Conservation (phyloP, 192 early-diverging fungal species). For the Coemansia erecta region DNA sequence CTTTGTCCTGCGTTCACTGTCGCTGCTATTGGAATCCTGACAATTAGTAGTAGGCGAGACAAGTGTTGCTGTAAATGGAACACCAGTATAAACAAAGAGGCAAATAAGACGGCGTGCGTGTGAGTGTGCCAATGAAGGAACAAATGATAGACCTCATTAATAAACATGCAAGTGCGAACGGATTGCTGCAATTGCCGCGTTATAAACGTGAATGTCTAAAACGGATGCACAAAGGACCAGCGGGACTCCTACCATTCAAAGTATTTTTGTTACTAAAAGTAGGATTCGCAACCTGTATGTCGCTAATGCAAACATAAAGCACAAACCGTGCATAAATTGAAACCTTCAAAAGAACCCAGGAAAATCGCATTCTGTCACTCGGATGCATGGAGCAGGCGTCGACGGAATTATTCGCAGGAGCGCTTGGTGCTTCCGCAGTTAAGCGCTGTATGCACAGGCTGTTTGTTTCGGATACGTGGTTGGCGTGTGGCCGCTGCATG, state of each 20-base stretch:
- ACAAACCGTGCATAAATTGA: conserved; percentile 9
- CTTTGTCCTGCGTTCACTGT: no score
- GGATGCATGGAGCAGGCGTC: conserved; percentile 3
- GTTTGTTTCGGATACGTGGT: background rate
- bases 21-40: no score
- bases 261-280: background rate
- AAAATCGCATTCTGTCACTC: conserved; percentile 4
- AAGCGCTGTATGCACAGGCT: conserved; percentile 4
- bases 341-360: conserved; percentile 2
- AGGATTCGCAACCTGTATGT: no score
- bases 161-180: background rate
- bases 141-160: background rate
- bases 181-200: background rate
- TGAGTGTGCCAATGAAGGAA: background rate
- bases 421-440: background rate
- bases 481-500: background rate
- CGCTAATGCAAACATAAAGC: conserved; percentile 1
- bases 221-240: background rate
- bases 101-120: conserved; percentile 3
- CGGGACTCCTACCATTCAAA: background rate
- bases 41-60: background rate
- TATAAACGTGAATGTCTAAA: conserved; percentile 3
- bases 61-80: background rate
- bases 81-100: background rate
- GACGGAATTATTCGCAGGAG: conserved; percentile 4